These are phyloP conservation scores for Ogataea hybrid DNA, from an alignment of 1,139 yeast genomes.

Conservation along the genomic window DNA sequence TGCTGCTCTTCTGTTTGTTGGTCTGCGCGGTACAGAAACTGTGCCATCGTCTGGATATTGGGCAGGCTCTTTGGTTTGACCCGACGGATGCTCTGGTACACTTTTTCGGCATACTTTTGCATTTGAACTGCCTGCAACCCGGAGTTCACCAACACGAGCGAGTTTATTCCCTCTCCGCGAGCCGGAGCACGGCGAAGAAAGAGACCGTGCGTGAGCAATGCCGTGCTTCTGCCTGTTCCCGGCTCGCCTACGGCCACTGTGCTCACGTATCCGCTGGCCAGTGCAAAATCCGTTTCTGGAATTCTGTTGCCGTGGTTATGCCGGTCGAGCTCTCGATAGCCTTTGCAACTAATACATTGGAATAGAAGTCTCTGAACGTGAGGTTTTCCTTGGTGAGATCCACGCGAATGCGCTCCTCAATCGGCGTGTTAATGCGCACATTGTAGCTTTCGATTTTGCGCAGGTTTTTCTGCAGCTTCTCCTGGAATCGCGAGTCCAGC, in stretches of 20 bases:
- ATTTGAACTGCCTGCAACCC: constrained; percentile 27
- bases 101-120: constrained; percentile 15
- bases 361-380: constrained; percentile 18
- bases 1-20: constrained; percentile 26
- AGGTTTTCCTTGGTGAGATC: constrained; percentile 15
- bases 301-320: constrained; percentile 21
- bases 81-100: constrained; percentile 12
- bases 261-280: constrained; percentile 25
- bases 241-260: constrained; percentile 30
- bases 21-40: constrained; percentile 29
- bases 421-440: constrained; percentile 13
- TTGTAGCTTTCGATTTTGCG: constrained; percentile 27
- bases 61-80: constrained; percentile 1
- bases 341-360: constrained; percentile 12
- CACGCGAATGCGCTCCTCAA: constrained; percentile 25
- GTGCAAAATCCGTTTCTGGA: constrained; percentile 27
- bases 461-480: constrained; percentile 22
- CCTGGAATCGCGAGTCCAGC: constrained; percentile 21
- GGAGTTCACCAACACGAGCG: constrained; percentile 31
- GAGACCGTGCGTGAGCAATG: constrained; percentile 28
- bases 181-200: constrained; percentile 20
- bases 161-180: constrained; percentile 27
- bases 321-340: constrained; percentile 19
- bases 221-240: constrained; percentile 32
- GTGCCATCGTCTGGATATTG: constrained; percentile 20